Base-by-base conservation (phyloP, 257 asterid species). In the Jacaranda copaia region DNA sequence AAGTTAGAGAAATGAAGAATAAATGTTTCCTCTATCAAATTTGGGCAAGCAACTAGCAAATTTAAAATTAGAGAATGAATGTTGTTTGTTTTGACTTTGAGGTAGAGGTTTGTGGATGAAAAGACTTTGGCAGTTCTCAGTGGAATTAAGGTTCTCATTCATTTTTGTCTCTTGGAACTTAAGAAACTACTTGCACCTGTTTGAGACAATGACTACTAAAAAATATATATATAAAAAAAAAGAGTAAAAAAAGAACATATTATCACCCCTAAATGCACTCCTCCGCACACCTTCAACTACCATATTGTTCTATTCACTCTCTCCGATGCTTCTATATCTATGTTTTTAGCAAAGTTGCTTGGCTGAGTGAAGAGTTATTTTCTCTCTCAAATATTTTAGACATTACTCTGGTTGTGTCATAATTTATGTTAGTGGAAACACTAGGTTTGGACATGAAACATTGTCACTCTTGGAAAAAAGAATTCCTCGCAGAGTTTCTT, bases 121-220 rank as follows among this genome's bases (percentile, higher is more conserved):
- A 77, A 16, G 56, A 70, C 48, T 14, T 18, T 25, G 40, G 16
- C 63, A 60, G 61, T 52, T 78, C 71, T 40, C 8, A 51, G 63
- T 70, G 66, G 78, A 73, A 38, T 76, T 77, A 78, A 12, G 43
- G n/a, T 14, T 80, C 83, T 67, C 67, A 83, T 83, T 78, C 89
- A 73, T 83, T 70, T 35, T 73, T 75, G 79, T 58, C 75, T 77
- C 77, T 73, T 72, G 81, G 66, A 66, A 75, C 79, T 81, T 73
- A 78, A 69, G 77, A 64, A 25, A 25, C 32, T 25, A 25, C 32
- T 25, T 45, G 68, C 63, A 68, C 73, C 77, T 57, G 68, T 60
- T 63, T 77, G 60, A 74, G 90, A 79, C 78, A 84, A 68, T 77
- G 86, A 74, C 87, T 73, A n/a, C n/a, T n/a, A n/a, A n/a, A n/a